phyloP scores from a whole-genome alignment of 1,284 basidiomycete species.

The Xanthoconium separans region DNA sequence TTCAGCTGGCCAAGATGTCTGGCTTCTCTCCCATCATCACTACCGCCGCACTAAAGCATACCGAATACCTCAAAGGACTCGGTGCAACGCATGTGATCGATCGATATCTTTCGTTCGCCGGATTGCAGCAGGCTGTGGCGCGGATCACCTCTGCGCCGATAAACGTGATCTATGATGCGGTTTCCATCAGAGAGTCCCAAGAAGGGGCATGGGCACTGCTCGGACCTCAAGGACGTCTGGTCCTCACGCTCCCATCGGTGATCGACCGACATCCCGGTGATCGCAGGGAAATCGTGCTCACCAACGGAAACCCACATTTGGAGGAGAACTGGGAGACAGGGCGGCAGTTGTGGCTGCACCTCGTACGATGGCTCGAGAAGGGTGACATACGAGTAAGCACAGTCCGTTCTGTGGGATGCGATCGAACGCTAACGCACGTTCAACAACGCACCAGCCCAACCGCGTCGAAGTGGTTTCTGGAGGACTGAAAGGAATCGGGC shows the following conservation, averaged over 20 bases:
- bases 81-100: conserved; percentile 48
- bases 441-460: conserved; percentile 23
- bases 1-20: conserved; percentile 34
- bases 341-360: conserved; percentile 31
- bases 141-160: conserved; percentile 32
- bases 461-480: conserved; percentile 29
- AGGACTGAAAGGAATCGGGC: conserved; percentile 29
- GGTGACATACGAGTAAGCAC: conserved; percentile 34
- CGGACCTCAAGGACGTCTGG: conserved; percentile 33
- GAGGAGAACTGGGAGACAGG: conserved; percentile 35
- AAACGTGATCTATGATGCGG: conserved; percentile 35
- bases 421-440: conserved; percentile 3
- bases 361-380: conserved; percentile 37
- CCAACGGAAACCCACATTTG: conserved; percentile 32
- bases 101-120: conserved; percentile 32
- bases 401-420: neutral
- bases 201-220: conserved; percentile 32
- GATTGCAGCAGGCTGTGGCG: conserved; percentile 26
- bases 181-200: conserved; percentile 36
- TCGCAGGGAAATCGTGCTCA: conserved; percentile 29
- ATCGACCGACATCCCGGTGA: conserved; percentile 28
- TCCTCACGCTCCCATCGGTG: conserved; percentile 30
- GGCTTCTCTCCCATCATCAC: conserved; percentile 38
- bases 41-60: conserved; percentile 44
- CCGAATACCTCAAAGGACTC: conserved; percentile 39